phyloP scores from a whole-genome alignment of 257 asterid genomes.

The Buddleja alternifolia region DNA sequence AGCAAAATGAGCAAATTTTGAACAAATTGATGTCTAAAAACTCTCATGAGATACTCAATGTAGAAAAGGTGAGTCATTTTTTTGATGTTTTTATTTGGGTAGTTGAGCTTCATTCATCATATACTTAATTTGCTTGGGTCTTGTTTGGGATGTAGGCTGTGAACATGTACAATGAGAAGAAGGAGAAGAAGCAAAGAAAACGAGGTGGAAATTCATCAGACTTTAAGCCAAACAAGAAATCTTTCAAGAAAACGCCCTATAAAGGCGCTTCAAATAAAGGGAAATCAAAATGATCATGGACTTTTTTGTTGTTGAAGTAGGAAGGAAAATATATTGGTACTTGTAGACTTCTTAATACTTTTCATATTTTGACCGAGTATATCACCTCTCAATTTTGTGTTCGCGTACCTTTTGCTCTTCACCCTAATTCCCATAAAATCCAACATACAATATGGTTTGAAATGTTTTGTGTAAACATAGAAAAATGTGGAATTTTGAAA shows the following conservation, averaged over 20 bases:
- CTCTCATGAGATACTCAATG: conserved; percentile 88
- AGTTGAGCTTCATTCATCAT: neutral
- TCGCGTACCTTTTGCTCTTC: neutral
- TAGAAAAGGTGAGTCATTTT: conserved; percentile 61
- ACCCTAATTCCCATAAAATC: neutral
- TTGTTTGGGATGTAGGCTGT: conserved; percentile 64
- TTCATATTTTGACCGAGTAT: neutral
- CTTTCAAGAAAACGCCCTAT: conserved; percentile 63
- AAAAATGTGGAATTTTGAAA: too few relatives aligned
- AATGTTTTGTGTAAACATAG: neutral
- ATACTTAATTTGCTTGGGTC: conserved; percentile 4
- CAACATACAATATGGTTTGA: too few relatives aligned
- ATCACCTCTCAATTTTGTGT: neutral
- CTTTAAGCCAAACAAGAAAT: conserved; percentile 61
- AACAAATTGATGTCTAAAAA: conserved; percentile 72
- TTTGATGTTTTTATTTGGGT: neutral
- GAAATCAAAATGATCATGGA: conserved; percentile 54
- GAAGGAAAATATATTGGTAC: conserved; percentile 1
- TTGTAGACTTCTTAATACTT: neutral
- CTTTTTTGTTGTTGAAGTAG: conserved; percentile 11
- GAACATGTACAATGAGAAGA: conserved; percentile 86
- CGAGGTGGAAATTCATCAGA: conserved; percentile 54
- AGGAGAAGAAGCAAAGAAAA: conserved; percentile 63
- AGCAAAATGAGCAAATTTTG: conserved; percentile 83
- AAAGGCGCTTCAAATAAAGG: conserved; percentile 57